Evolutionary conservation across 441 rosid species (phyloP).

Genomic region (Raphanus hybrid): DNA sequence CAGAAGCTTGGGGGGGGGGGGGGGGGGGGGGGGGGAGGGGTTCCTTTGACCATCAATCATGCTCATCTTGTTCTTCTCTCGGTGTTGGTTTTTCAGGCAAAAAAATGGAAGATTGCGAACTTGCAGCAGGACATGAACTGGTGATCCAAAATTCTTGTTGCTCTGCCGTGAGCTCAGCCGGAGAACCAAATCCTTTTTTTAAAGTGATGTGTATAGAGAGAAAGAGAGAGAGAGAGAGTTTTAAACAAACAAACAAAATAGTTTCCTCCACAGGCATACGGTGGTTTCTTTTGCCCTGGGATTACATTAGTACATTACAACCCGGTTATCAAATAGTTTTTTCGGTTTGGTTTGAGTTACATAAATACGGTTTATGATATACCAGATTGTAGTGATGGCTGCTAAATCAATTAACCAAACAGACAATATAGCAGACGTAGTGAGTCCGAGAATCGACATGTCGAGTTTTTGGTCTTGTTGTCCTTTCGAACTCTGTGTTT

Average conservation of each 20-base stretch:
- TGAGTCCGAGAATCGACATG: background rate
- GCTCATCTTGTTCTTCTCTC: constrained; percentile 15
- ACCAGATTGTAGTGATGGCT: background rate
- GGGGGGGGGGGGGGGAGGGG: too few relatives aligned
- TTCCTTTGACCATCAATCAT: background rate
- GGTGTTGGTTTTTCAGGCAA: constrained; percentile 39
- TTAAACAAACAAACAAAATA: background rate
- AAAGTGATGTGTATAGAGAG: constrained; percentile 33
- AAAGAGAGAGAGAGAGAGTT: constrained; percentile 21
- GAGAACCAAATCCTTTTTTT: constrained; percentile 10
- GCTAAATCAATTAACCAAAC: background rate
- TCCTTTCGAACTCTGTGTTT: background rate
- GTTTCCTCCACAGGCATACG: constrained; percentile 22
- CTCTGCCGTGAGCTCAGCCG: constrained; percentile 23
- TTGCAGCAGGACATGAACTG: constrained; percentile 38
- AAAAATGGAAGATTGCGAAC: constrained; percentile 45
- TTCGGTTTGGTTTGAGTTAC: constrained; percentile 24
- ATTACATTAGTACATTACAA: constrained; percentile 4
- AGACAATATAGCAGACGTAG: background rate
- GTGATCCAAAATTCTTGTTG: background rate
- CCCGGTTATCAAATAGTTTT: constrained; percentile 20
- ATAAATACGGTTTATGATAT: background rate
- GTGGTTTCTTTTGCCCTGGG: background rate
- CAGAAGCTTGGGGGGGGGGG: background rate
- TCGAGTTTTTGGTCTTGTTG: background rate